Base-by-base conservation (phyloP, 768 basidiomycete genomes). In the Hydnomerulius pinastri region DNA sequence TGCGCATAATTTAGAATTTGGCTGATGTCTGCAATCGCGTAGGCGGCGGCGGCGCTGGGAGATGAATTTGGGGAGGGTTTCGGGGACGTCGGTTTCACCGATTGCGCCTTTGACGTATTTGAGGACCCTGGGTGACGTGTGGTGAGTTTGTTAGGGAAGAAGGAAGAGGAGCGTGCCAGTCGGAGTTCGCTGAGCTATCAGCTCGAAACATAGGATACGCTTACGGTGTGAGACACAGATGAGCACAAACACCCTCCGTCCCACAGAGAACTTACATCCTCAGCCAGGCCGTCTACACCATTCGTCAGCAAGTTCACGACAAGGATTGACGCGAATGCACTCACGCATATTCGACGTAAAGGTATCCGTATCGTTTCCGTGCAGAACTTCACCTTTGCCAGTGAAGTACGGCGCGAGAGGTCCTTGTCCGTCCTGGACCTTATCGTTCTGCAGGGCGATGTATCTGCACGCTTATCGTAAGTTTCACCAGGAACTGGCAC, bases 31-130 rank as follows among this genome's bases (percentile, higher is more conserved):
- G 90, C 90, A 37, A 98, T 82, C 2, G 96, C 90, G 69, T 98
- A 99, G 6, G 92, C 87, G 95, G 57, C 93, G 83, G 43, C 93
- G 80, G 6, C 94, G 85, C 61, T 98, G 96, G 51, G 81, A 80
- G 64, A 97, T 98, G 66, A 97, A 98, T 69, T 98, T 96, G 3
- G 94, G 85, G 13, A 97, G 80, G 1, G 83, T 80, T 60, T 96
- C 95, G 2, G 95, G 95, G 5, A 98, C 95, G 67, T 98, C 94
- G 0, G 93, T 96, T 66, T 93, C 90, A 15, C 87, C 95, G 43
- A 91, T 83, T 4, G 95, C 94, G 23, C 90, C 89, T 66, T 92
- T 92, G 61, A 98, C 94, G 62, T 97, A 99, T 77, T 90, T 92
- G 44, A 99, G 79, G n/a, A 92, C 78, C 96, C 96, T 97, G 54